Evolutionary conservation across 768 basidiomycete species (phyloP).

Genomic region (Boletus edulis): DNA sequence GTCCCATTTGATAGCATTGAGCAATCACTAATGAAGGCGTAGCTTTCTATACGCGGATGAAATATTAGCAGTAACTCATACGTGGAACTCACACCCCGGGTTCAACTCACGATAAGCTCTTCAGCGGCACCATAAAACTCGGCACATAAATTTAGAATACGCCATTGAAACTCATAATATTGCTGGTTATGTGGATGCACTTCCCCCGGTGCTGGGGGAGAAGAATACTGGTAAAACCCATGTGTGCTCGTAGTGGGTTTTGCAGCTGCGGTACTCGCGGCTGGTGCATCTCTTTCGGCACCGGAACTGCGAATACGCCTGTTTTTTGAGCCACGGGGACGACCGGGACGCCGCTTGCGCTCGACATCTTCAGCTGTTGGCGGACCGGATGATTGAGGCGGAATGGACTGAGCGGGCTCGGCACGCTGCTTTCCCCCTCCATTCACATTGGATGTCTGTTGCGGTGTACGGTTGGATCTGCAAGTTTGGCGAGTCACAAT

Average conservation of each 20-base stretch:
- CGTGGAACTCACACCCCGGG: slow-evolving; percentile 5
- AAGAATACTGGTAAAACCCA: slow-evolving; percentile 45
- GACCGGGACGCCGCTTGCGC: slow-evolving; percentile 71
- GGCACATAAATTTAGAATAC: slow-evolving; percentile 74
- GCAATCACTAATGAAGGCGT: slow-evolving; percentile 71
- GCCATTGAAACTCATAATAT: slow-evolving; percentile 87
- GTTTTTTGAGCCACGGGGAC: slow-evolving; percentile 79
- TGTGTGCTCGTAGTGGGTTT: slow-evolving; percentile 35
- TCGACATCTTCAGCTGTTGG: slow-evolving; percentile 34
- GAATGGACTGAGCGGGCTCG: slow-evolving; percentile 28
- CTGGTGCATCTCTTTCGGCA: slow-evolving; percentile 22
- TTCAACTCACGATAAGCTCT: slow-evolving; percentile 68
- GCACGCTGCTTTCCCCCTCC: slow-evolving; percentile 20
- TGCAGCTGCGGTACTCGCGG: slow-evolving; percentile 13
- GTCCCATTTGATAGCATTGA: slow-evolving; percentile 77
- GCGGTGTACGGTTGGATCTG: slow-evolving; percentile 24
- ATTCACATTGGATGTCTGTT: slow-evolving; percentile 12
- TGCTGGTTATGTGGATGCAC: slow-evolving; percentile 67
- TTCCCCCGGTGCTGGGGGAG: slow-evolving; percentile 42
- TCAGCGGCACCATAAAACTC: slow-evolving; percentile 87
- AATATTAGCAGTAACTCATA: slow-evolving; percentile 6
- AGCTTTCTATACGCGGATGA: slow-evolving; percentile 37
- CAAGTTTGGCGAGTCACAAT: slow-evolving; percentile 6
- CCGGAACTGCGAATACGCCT: slow-evolving; percentile 45
- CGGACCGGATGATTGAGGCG: slow-evolving; percentile 19